Evolutionary conservation across 306 rosid species (phyloP).

Genomic region (Cucurbita argyrosperma): DNA sequence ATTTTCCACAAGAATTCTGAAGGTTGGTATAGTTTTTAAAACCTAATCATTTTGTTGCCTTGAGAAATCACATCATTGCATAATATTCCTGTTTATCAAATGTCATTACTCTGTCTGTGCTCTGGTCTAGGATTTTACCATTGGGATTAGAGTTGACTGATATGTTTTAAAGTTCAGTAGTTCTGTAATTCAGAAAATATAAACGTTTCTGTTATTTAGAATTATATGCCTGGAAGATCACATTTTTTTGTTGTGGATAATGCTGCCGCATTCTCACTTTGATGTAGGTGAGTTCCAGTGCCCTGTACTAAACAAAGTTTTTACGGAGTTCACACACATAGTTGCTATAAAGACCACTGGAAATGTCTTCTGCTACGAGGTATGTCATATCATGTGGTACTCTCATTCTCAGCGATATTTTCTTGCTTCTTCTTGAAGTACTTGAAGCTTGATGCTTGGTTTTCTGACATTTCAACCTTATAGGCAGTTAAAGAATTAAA

Average conservation of each 20-base stretch:
- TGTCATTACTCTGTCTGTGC: neutral
- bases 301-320: constrained; percentile 91
- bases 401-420: neutral
- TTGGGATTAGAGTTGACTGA: neutral
- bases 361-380: constrained; percentile 95
- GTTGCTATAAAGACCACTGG: constrained; percentile 94
- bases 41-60: neutral
- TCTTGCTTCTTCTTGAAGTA: neutral
- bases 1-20: constrained; percentile 86
- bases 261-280: neutral
- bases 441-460: neutral
- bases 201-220: neutral
- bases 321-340: constrained; percentile 89
- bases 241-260: neutral
- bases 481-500: constrained; percentile 90
- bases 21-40: constrained; percentile 27
- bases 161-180: neutral
- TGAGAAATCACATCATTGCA: neutral
- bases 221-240: neutral
- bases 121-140: neutral
- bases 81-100: neutral
- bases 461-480: constrained; percentile 6
- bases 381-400: constrained; percentile 12
- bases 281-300: constrained; percentile 81
- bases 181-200: neutral